Evolutionary conservation across 768 basidiomycete species (phyloP).

Genomic region (Trametes villosa): DNA sequence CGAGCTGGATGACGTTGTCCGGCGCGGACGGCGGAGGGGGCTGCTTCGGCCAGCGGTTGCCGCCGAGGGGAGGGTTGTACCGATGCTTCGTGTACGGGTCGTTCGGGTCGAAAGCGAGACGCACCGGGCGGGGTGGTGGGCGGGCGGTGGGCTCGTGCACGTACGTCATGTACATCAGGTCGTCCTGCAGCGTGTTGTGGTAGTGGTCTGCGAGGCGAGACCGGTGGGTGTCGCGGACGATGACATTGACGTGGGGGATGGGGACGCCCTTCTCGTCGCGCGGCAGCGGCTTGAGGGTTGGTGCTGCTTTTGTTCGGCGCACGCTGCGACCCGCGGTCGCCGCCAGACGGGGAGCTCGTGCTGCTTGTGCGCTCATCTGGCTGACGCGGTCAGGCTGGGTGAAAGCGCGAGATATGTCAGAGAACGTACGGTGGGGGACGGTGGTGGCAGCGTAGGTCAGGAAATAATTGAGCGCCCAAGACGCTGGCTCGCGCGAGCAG

Average conservation of each 20-base stretch:
- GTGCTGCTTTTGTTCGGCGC: slow-evolving; percentile 27
- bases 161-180: slow-evolving; percentile 96
- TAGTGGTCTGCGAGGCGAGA: slow-evolving; percentile 87
- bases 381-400: not conserved
- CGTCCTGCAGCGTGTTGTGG: slow-evolving; percentile 76
- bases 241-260: slow-evolving; percentile 67
- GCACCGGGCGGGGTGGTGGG: slow-evolving; percentile 58
- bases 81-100: slow-evolving; percentile 87
- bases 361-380: slow-evolving; percentile 26
- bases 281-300: slow-evolving; percentile 40
- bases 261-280: slow-evolving; percentile 64
- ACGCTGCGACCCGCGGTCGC: slow-evolving; percentile 23
- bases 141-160: slow-evolving; percentile 66
- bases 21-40: slow-evolving; percentile 67
- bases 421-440: not conserved
- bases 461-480: slow-evolving; percentile 2
- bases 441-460: slow-evolving; percentile 7
- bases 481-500: not conserved
- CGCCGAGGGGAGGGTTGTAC: slow-evolving; percentile 74
- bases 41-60: slow-evolving; percentile 67
- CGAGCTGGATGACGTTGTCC: slow-evolving; percentile 73
- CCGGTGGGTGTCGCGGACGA: slow-evolving; percentile 70
- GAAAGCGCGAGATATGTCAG: not conserved
- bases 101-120: slow-evolving; percentile 71
- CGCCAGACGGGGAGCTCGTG: slow-evolving; percentile 17